Evolutionary conservation across 192 early-diverging fungal species (phyloP).

Genomic region (Backusella morwellensis): DNA sequence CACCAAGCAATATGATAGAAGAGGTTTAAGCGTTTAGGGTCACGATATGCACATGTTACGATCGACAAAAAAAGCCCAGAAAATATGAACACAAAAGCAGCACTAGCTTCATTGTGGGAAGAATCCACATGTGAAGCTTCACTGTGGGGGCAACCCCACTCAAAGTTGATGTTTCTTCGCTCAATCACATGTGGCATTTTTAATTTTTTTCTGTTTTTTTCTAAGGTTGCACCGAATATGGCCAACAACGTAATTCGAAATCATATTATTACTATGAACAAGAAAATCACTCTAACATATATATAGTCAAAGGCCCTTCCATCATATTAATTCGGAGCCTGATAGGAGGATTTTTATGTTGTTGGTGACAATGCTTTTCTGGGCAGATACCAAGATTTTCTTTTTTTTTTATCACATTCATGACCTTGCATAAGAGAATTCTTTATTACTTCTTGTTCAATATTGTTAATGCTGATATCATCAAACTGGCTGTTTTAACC

Average conservation of each 20-base stretch:
- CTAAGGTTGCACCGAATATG: not conserved
- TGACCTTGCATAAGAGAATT: not conserved
- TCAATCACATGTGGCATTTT: not conserved
- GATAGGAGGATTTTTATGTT: not conserved
- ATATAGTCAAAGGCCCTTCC: not conserved
- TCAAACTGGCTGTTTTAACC: too few relatives aligned
- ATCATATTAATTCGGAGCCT: not conserved
- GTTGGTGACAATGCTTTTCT: not conserved
- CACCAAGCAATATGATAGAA: not conserved
- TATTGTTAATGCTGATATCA: too few relatives aligned
- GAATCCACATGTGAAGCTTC: constrained; percentile 5
- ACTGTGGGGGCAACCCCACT: not conserved
- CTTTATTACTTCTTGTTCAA: not conserved
- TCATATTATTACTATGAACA: not conserved
- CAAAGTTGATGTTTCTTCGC: not conserved
- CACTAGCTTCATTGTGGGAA: not conserved
- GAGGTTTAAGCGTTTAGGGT: not conserved
- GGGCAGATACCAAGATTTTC: not conserved
- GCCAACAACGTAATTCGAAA: not conserved
- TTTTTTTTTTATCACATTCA: not conserved
- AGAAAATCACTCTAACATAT: not conserved
- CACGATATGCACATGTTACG: not conserved
- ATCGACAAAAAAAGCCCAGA: not conserved
- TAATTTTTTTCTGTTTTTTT: constrained; percentile 1
- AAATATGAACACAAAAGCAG: not conserved